Conservation (phyloP, 208 protist genomes). For the Leishmania mexicana region DNA sequence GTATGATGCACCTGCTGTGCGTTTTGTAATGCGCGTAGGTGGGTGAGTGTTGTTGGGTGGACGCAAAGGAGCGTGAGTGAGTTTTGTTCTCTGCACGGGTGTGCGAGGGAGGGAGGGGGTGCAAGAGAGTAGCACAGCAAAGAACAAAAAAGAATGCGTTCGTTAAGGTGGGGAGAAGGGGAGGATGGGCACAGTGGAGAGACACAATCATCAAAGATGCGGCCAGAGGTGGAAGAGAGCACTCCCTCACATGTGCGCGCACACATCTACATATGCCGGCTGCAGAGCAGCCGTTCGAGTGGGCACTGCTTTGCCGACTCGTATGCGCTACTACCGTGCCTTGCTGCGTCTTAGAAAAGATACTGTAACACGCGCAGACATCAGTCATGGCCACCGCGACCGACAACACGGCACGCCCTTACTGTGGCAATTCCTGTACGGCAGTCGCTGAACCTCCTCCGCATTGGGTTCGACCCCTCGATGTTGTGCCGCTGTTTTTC, state of each 20-base stretch:
- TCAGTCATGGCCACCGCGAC: background rate
- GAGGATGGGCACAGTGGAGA: background rate
- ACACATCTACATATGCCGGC: background rate
- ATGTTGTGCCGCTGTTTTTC: background rate
- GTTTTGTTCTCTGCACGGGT: background rate
- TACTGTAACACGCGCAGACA: background rate
- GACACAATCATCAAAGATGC: background rate
- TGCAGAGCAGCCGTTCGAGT: background rate
- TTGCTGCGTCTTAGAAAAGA: background rate
- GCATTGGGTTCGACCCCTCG: background rate
- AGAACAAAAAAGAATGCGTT: background rate
- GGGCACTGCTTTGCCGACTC: background rate
- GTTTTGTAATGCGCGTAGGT: background rate
- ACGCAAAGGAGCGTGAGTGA: background rate
- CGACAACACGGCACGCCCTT: background rate
- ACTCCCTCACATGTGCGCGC: background rate
- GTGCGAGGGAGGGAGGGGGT: background rate
- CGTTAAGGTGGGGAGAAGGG: background rate
- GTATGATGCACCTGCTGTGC: background rate
- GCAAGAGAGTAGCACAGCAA: background rate
- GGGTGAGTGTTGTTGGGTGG: background rate
- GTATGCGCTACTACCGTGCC: background rate
- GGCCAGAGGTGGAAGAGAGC: background rate
- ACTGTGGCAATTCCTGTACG: background rate
- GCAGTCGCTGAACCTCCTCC: background rate